Base-by-base conservation (phyloP, 352 stramenopile species). In the Pilasporangium apinafurcum region DNA sequence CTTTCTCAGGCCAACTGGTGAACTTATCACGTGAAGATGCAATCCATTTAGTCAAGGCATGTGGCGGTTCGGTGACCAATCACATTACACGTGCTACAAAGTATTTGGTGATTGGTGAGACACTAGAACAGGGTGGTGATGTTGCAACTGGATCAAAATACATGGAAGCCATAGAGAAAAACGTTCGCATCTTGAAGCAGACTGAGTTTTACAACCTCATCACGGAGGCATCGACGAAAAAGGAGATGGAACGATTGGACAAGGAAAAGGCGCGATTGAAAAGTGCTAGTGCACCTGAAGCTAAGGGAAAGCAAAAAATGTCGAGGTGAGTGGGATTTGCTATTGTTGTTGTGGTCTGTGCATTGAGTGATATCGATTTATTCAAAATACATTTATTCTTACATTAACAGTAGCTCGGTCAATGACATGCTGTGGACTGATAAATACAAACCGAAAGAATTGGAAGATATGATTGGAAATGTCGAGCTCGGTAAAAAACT, bases 391-490 rank as follows among this genome's bases (percentile, higher is more conserved):
- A n/a, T n/a, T n/a, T n/a, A n/a, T n/a, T 10, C 14, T 8, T 13
- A 37, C 7, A 37, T 4, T 22, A 17, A 33, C 2, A 37, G 9
- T n/a, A 44, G 36, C 27, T 37, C 63, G 21, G 56, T 68, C 29
- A 73, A 70, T 32, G 62, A 78, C 14, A 67, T 77, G 45, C 60
- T 98, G 14, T 99, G 96, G 96, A 95, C 92, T 4, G 96, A 99
- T 65, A 98, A 97, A 63, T 97, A 98, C 80, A 95, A 95, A 55
- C 96, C 95, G 0, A 94, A 91, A 57, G 74, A 35, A 4, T 78
- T 92, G 26, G 56, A 80, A 8, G 77, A 98, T 41, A 97, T 98
- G 74, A 86, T 98, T 29, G 95, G 95, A 14, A 98, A 98, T 65
- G 63, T 86, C 31, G 90, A 97, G 45, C 59, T 86, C 25, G 83